These are phyloP conservation scores for Oryza meyeriana DNA, from an alignment of 176 grass and related monocot species.

Conservation along the genomic window DNA sequence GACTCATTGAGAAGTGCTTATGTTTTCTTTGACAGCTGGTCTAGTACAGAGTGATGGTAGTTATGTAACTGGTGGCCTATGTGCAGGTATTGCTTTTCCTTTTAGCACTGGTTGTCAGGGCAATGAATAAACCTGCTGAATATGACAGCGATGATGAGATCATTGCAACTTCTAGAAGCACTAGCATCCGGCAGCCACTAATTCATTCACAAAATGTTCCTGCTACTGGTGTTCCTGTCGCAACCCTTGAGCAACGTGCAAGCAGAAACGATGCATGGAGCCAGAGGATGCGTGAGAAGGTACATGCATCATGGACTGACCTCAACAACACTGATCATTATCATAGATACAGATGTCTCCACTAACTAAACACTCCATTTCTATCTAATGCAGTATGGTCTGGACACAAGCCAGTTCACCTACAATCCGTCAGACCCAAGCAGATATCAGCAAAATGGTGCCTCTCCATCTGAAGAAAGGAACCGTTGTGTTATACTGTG, in stretches of 20 bases:
- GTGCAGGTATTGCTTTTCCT: constrained; percentile 78
- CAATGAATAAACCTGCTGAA: constrained; percentile 77
- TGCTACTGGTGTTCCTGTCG: constrained; percentile 67
- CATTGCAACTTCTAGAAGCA: constrained; percentile 44
- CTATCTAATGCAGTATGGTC: constrained; percentile 67
- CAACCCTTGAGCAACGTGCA: constrained; percentile 73
- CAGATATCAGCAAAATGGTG: constrained; percentile 66
- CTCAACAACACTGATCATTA: constrained; percentile 8
- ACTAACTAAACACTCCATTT: neutral
- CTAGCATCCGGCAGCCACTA: constrained; percentile 65
- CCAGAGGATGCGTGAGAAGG: constrained; percentile 98
- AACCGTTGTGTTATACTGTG: constrained; percentile 68
- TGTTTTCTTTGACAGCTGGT: neutral
- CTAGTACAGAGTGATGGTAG: neutral
- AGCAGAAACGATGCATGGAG: constrained; percentile 85
- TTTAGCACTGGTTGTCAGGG: constrained; percentile 79
- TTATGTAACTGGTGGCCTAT: constrained; percentile 3
- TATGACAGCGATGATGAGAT: constrained; percentile 95
- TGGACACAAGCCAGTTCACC: constrained; percentile 83
- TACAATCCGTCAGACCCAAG: constrained; percentile 80
- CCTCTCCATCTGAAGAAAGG: constrained; percentile 59
- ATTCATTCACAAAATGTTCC: constrained; percentile 59
- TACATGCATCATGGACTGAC: constrained; percentile 26
- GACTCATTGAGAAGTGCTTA: neutral
- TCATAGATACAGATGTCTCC: neutral